Percentiles rank a stretch among this genome's conserved stretches.
These are phyloP conservation scores for Apophysomyces elegans DNA, from an alignment of 371 early-diverging fungal species.

Conservation along the genomic window DNA sequence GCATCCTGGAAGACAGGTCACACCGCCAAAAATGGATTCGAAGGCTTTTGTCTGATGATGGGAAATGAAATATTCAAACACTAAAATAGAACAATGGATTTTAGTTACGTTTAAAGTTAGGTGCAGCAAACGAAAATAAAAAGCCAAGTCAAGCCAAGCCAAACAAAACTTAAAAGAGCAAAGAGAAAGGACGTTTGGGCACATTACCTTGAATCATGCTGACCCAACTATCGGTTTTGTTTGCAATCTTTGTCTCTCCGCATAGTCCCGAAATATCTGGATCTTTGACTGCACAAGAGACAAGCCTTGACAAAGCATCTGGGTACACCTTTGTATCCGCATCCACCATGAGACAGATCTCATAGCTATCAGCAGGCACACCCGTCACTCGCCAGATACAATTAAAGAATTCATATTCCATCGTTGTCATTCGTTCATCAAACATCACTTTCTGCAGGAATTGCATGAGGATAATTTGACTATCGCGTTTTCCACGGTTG, in stretches of 20 bases:
- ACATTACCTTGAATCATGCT: slow-evolving; percentile 84
- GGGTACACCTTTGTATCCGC: slow-evolving; percentile 92
- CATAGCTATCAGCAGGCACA: slow-evolving; percentile 84
- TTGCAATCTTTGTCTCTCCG: slow-evolving; percentile 90
- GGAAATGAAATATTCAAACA: slow-evolving; percentile 95
- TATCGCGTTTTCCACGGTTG: slow-evolving; percentile 99
- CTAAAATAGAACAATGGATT: slow-evolving; percentile 31
- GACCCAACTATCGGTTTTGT: slow-evolving; percentile 84
- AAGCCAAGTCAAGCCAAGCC: too few relatives aligned
- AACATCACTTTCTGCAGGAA: slow-evolving; percentile 95
- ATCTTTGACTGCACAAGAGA: slow-evolving; percentile 77
- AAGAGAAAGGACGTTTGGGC: neutral
- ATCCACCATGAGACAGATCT: slow-evolving; percentile 95
- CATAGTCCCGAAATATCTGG: slow-evolving; percentile 81
- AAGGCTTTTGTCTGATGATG: slow-evolving; percentile 95
- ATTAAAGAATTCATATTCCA: slow-evolving; percentile 96
- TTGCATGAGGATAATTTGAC: slow-evolving; percentile 97
- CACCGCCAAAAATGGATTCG: slow-evolving; percentile 95
- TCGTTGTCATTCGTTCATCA: slow-evolving; percentile 92
- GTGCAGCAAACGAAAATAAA: too few relatives aligned
- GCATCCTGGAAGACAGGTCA: slow-evolving; percentile 97
- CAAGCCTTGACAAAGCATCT: slow-evolving; percentile 75
- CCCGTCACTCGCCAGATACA: slow-evolving; percentile 83
- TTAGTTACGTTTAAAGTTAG: too few relatives aligned
- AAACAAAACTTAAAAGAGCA: neutral